Evolutionary conservation across 2,329 filamentous ascomycete genomes (phyloP).

Genomic region (Westerdykella aurantiaca): DNA sequence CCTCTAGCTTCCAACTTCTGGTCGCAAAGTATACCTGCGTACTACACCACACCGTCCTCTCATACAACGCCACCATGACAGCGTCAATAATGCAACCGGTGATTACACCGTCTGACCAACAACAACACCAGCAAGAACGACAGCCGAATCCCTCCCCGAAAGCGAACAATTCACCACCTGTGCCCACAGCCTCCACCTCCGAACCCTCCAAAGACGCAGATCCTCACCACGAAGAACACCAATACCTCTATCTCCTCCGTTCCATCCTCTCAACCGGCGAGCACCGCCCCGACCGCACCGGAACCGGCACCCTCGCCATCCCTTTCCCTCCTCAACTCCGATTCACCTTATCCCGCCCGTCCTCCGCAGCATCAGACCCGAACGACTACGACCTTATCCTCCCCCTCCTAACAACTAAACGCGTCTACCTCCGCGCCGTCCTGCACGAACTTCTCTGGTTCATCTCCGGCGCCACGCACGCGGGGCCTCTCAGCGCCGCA

Average conservation of each 20-base stretch:
- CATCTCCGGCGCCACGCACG: conserved; percentile 76
- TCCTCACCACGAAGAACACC: conserved; percentile 71
- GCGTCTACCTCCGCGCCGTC: conserved; percentile 87
- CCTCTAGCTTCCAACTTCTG: not conserved
- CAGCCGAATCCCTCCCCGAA: conserved; percentile 11
- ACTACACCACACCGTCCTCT: not conserved
- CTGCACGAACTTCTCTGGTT: conserved; percentile 96
- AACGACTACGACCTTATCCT: conserved; percentile 56
- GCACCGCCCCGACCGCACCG: conserved; percentile 84
- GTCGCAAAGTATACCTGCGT: not conserved
- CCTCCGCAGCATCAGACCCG: conserved; percentile 9
- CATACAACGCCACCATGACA: conserved; percentile 17
- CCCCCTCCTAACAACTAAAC: conserved; percentile 93
- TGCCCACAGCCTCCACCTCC: conserved; percentile 3
- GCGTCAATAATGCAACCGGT: conserved; percentile 22
- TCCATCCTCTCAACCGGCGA: conserved; percentile 80
- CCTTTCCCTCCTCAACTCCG: conserved; percentile 83
- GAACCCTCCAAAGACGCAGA: conserved; percentile 5
- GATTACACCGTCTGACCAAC: conserved; percentile 12
- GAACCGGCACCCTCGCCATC: conserved; percentile 84
- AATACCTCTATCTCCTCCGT: conserved; percentile 86
- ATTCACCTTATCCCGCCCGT: conserved; percentile 65
- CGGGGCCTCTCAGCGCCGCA: conserved; percentile 65
- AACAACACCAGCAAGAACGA: conserved; percentile 19
- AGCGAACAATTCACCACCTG: conserved; percentile 11